Evolutionary conservation across 441 rosid genomes (phyloP).

Genomic region (Codiaeum variegatum): DNA sequence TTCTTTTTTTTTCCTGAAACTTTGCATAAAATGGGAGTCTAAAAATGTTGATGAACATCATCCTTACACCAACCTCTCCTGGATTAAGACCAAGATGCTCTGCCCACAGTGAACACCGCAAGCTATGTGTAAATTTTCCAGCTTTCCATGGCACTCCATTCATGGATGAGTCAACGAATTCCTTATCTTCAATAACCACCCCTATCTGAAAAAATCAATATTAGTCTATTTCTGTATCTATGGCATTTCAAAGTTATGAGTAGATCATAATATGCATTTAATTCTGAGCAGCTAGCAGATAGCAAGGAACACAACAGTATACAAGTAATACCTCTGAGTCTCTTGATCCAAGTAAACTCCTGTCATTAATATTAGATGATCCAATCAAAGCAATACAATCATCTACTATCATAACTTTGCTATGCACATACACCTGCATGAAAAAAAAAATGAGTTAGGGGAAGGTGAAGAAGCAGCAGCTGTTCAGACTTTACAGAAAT

Average conservation of each 20-base stretch:
- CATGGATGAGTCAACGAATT: conserved; percentile 76
- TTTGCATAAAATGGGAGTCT: background rate
- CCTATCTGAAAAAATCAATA: conserved; percentile 63
- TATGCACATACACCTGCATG: conserved; percentile 87
- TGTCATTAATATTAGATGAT: conserved; percentile 91
- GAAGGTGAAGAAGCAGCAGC: background rate
- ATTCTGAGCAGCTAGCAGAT: background rate
- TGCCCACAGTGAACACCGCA: conserved; percentile 86
- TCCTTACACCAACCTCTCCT: conserved; percentile 53
- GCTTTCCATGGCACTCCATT: conserved; percentile 94
- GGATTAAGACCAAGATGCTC: conserved; percentile 87
- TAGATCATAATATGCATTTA: background rate
- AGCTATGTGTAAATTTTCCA: conserved; percentile 73
- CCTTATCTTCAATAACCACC: conserved; percentile 85
- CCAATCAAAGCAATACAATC: conserved; percentile 72
- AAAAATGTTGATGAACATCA: conserved; percentile 6
- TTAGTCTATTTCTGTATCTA: background rate
- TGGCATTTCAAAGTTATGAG: background rate
- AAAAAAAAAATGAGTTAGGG: conserved; percentile 9
- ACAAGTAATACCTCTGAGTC: conserved; percentile 80
- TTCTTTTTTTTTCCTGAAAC: background rate
- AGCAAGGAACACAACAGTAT: background rate
- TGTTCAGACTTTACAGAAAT: background rate
- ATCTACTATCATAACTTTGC: conserved; percentile 90
- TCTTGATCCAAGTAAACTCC: conserved; percentile 97